Percentiles rank a stretch among this genome's conserved stretches.
Evolutionary conservation across 495 filamentous ascomycete genomes (phyloP).

Genomic region (Neurospora tetraspora): DNA sequence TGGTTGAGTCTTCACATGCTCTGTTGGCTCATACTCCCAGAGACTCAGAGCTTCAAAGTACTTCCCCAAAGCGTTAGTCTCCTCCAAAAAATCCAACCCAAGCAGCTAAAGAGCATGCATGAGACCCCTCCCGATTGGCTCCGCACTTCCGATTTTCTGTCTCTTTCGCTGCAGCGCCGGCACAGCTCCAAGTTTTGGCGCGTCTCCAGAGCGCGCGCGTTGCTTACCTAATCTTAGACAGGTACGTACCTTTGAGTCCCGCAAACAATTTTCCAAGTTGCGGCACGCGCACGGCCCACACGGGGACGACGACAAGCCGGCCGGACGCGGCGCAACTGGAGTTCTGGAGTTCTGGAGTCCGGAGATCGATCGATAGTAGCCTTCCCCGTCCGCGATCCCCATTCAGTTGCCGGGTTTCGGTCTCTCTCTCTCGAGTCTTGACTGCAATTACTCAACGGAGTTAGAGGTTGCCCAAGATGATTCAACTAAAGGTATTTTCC

Average conservation of each 20-base stretch:
- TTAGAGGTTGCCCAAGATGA: conserved; percentile 55
- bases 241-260: neutral
- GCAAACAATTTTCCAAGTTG: conserved; percentile 12
- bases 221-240: conserved; percentile 14
- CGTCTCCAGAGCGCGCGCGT: neutral
- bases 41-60: no score
- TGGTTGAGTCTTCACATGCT: no score
- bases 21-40: no score
- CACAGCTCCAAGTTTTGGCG: neutral
- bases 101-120: conserved; percentile 13
- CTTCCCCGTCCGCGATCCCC: neutral
- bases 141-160: neutral
- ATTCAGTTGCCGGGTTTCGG: neutral
- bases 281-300: no score
- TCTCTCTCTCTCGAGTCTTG: neutral
- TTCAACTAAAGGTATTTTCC: conserved; percentile 85
- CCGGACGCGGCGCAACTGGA: no score
- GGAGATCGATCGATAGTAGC: neutral
- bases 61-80: neutral
- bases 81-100: neutral
- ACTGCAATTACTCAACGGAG: neutral
- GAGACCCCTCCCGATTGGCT: conserved; percentile 8
- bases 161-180: neutral
- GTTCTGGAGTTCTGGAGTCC: no score
- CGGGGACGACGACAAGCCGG: no score